Conservation (phyloP, 768 basidiomycete genomes). For the Cystobasidium onofrii region DNA sequence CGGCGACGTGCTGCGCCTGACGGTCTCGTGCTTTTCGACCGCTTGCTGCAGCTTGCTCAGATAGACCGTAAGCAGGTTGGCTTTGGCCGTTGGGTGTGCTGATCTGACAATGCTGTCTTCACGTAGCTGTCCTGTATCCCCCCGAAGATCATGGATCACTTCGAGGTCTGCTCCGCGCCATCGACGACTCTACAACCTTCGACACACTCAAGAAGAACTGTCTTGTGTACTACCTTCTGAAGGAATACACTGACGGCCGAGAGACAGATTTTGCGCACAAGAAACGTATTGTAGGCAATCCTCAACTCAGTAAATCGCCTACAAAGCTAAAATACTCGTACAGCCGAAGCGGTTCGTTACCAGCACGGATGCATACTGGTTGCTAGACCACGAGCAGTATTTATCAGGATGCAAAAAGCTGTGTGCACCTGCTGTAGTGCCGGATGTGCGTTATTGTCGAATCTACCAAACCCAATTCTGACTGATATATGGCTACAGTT, state of each 20-base stretch:
- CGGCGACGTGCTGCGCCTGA: not conserved
- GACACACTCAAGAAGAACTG: conserved; percentile 27
- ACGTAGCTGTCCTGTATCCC: conserved; percentile 11
- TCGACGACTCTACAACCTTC: not conserved
- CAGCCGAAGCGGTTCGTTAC: conserved; percentile 26
- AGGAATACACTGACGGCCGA: conserved; percentile 1
- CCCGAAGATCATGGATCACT: not conserved
- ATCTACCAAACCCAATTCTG: not conserved
- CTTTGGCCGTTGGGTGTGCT: not conserved
- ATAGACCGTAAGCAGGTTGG: conserved; percentile 1
- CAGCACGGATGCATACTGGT: conserved; percentile 19
- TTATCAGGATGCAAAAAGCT: conserved; percentile 6
- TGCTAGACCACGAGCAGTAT: conserved; percentile 16
- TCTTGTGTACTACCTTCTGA: conserved; percentile 26
- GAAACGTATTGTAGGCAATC: conserved; percentile 14
- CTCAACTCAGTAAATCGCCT: not conserved
- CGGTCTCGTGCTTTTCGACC: conserved; percentile 20
- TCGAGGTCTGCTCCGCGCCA: not conserved
- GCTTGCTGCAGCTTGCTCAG: not conserved
- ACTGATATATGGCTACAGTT: not conserved
- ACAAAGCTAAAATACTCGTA: not conserved
- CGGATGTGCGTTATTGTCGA: not conserved
- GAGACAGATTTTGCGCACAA: not conserved
- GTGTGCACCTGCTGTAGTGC: conserved; percentile 18
- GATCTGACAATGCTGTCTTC: not conserved